Evolutionary conservation across 225 moss, liverwort and hornwort genomes (phyloP).

Genomic region (Pleurozium schreberi): DNA sequence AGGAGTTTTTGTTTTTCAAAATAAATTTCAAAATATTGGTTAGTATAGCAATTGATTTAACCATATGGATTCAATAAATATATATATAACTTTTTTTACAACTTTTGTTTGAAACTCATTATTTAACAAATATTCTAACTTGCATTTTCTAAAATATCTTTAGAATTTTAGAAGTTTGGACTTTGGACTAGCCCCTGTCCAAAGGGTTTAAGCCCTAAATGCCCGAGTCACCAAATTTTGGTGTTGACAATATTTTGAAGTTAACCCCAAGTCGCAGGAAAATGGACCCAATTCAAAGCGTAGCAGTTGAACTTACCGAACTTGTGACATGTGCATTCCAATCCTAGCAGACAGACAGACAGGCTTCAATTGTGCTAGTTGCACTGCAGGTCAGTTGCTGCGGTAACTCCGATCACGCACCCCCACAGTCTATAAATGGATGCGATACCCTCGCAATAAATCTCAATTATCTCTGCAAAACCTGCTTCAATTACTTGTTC

Average conservation of each 20-base stretch:
- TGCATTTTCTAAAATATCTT: not conserved
- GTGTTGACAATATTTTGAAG: too few species aligned
- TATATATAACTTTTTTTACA: not conserved
- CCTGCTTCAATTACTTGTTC: not conserved
- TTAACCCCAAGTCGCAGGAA: not conserved
- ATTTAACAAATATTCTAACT: not conserved
- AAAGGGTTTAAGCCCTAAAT: not conserved
- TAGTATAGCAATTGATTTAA: rapidly evolving
- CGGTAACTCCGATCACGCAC: not conserved
- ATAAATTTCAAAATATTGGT: too few species aligned
- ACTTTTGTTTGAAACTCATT: not conserved
- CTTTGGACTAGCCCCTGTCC: rapidly evolving
- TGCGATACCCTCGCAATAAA: too few species aligned
- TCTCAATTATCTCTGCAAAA: not conserved
- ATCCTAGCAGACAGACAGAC: not conserved
- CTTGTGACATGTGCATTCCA: not conserved
- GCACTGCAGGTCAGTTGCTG: not conserved
- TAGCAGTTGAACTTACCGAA: not conserved
- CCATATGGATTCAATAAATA: not conserved
- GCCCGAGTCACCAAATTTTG: too few species aligned
- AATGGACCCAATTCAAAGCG: not conserved
- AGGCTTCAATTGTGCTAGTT: not conserved
- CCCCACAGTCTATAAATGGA: not conserved
- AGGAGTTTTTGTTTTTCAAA: not conserved
- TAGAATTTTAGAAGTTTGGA: rapidly evolving